Evolutionary conservation across 164 flowering plant species (phyloP).

Genomic region (Malania oleifera): DNA sequence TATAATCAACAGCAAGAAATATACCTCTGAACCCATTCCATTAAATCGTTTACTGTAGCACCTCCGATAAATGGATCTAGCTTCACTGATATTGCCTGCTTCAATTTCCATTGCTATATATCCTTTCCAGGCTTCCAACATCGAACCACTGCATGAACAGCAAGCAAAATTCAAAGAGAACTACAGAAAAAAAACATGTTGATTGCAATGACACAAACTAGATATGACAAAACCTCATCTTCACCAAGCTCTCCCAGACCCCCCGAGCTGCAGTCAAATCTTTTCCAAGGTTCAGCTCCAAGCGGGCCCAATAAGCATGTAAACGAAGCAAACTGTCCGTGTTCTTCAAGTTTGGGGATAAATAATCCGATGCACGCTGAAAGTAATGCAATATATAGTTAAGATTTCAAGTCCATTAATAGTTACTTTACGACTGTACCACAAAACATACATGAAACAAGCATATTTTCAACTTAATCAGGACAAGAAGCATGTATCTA

Average conservation of each 20-base stretch:
- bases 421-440: too few relatives aligned
- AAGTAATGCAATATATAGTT: background rate
- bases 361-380: slow-evolving; percentile 81
- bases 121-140: slow-evolving; percentile 75
- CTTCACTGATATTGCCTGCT: slow-evolving; percentile 59
- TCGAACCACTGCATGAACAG: slow-evolving; percentile 50
- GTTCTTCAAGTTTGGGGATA: slow-evolving; percentile 57
- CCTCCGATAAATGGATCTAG: slow-evolving; percentile 75
- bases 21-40: slow-evolving; percentile 88
- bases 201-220: background rate
- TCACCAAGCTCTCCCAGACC: slow-evolving; percentile 94
- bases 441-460: too few relatives aligned
- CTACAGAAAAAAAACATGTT: slow-evolving; percentile 1
- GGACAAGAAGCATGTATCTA: too few relatives aligned
- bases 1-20: slow-evolving; percentile 6
- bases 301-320: slow-evolving; percentile 81
- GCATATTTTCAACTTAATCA: too few relatives aligned
- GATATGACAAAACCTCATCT: slow-evolving; percentile 46
- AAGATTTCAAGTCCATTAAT: too few relatives aligned
- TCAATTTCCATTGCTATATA: slow-evolving; percentile 83
- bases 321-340: slow-evolving; percentile 52
- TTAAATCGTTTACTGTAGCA: slow-evolving; percentile 83
- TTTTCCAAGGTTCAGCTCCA: slow-evolving; percentile 61
- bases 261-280: slow-evolving; percentile 79
- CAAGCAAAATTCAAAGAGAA: background rate